These are phyloP conservation scores for Fagopyrum homotropicum DNA, from an alignment of 148 eudicot species.

Conservation along the genomic window DNA sequence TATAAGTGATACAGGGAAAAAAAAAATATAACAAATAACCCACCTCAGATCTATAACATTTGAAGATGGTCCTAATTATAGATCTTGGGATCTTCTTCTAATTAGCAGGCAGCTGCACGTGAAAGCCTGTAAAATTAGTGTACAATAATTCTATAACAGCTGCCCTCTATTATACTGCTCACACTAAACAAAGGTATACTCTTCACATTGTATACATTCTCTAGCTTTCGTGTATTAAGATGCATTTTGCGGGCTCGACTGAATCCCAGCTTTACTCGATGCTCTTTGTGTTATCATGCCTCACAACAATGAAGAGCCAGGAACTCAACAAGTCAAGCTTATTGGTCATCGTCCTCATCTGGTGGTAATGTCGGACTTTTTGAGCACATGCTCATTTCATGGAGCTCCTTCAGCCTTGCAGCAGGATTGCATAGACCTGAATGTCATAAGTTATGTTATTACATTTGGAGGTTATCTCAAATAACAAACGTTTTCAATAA, in stretches of 20 bases:
- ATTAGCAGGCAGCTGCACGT: conserved; percentile 2
- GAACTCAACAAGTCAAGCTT: background rate
- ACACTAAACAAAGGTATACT: conserved; percentile 4
- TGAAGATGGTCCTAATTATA: conserved; percentile 2
- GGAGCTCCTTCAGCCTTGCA: conserved; percentile 46
- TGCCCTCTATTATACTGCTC: background rate
- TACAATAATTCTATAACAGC: background rate
- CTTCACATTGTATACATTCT: conserved; percentile 4
- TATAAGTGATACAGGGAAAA: background rate
- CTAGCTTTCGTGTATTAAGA: background rate
- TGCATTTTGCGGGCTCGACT: background rate
- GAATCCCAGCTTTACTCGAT: background rate
- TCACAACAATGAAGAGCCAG: background rate
- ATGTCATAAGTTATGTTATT: background rate
- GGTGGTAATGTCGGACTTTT: conserved; percentile 58
- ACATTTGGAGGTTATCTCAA: background rate
- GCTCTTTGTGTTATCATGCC: background rate
- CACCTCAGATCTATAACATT: conserved; percentile 15
- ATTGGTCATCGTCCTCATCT: conserved; percentile 33
- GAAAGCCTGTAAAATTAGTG: conserved; percentile 8
- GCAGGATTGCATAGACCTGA: conserved; percentile 58
- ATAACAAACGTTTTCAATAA: background rate
- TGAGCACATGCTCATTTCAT: conserved; percentile 39
- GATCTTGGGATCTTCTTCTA: conserved; percentile 12
- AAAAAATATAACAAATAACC: background rate